Evolutionary conservation across 1,139 yeast genomes (phyloP).

Genomic region (Zygoascus sp.): DNA sequence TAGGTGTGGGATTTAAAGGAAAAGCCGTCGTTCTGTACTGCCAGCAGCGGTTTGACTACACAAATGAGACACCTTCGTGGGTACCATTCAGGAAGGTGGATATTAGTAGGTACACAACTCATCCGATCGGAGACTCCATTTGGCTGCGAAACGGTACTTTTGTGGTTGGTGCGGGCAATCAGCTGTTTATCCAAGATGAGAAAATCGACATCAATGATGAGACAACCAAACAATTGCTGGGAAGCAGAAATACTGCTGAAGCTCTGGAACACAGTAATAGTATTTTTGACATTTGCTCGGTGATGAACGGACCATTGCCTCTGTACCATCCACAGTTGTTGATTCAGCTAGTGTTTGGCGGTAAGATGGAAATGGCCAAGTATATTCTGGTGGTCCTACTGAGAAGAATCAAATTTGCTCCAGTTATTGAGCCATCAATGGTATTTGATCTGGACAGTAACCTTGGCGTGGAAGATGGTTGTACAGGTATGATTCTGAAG

Average conservation of each 20-base stretch:
- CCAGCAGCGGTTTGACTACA: constrained; percentile 82
- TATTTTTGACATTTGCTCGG: constrained; percentile 61
- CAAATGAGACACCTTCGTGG: constrained; percentile 73
- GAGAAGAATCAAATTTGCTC: constrained; percentile 48
- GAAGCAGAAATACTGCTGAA: constrained; percentile 28
- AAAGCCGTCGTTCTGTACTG: constrained; percentile 60
- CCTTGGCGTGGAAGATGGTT: constrained; percentile 19
- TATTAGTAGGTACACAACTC: constrained; percentile 66
- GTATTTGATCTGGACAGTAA: constrained; percentile 28
- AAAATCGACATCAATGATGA: constrained; percentile 53
- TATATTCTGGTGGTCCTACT: constrained; percentile 52
- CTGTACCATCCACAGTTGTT: constrained; percentile 87
- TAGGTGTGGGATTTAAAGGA: constrained; percentile 71
- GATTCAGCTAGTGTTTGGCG: constrained; percentile 69
- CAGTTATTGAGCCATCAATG: constrained; percentile 30
- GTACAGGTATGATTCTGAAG: constrained; percentile 10
- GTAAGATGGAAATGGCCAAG: constrained; percentile 54
- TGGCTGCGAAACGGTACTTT: constrained; percentile 79
- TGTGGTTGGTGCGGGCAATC: constrained; percentile 87
- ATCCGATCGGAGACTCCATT: constrained; percentile 79
- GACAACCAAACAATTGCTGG: constrained; percentile 40
- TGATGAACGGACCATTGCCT: constrained; percentile 85
- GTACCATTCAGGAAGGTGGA: constrained; percentile 70
- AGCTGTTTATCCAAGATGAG: constrained; percentile 75
- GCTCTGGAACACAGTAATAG: constrained; percentile 39